Percentiles rank a stretch among this genome's conserved stretches.
phyloP scores from a whole-genome alignment of 106 monocot species.

The Dendrobium catenatum region DNA sequence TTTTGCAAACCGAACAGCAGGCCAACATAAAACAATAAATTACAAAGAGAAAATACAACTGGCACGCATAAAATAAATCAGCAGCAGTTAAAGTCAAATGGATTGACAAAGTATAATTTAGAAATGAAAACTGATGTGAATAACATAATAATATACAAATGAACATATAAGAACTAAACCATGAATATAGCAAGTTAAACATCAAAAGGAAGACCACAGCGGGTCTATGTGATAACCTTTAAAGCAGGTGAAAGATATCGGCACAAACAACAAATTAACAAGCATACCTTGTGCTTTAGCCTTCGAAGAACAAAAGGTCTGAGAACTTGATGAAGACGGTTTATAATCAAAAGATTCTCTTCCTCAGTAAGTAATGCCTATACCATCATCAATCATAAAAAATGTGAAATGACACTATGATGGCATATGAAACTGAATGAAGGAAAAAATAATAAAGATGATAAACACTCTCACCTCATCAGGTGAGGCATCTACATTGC shows the following conservation, averaged over 20 bases:
- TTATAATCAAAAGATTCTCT: slow-evolving; percentile 97
- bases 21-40: background rate
- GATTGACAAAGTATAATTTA: too few relatives aligned
- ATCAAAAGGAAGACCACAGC: background rate
- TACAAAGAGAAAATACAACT: background rate
- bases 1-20: background rate
- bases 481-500: slow-evolving; percentile 71
- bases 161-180: background rate
- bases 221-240: background rate
- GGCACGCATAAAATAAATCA: background rate
- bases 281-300: slow-evolving; percentile 90
- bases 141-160: background rate
- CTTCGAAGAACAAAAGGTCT: slow-evolving; percentile 97
- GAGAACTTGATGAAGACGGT: slow-evolving; percentile 98
- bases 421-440: background rate
- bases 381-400: background rate
- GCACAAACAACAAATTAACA: background rate
- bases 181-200: background rate
- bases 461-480: slow-evolving; percentile 65
- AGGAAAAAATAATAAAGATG: background rate
- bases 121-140: background rate
- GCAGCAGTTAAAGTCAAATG: slow-evolving; percentile 3
- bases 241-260: background rate
- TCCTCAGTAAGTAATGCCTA: slow-evolving; percentile 96
- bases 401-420: background rate